Evolutionary conservation across 768 basidiomycete species (phyloP).

Genomic region (Tylopilus rubrobrunneus): DNA sequence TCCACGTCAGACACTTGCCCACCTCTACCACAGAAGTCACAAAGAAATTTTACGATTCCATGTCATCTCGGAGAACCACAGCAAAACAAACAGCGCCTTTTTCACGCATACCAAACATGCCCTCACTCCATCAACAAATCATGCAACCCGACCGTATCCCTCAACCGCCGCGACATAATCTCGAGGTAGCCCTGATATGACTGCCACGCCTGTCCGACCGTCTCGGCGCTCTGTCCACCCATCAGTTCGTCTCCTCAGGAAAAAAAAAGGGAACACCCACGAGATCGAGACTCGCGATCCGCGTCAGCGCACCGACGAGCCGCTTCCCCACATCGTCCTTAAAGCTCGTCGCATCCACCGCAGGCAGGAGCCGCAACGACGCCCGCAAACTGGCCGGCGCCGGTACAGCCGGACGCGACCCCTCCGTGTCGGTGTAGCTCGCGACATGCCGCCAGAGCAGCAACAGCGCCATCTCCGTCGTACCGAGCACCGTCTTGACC

Average conservation of each 20-base stretch:
- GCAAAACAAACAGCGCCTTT: no score
- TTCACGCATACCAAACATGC: not conserved
- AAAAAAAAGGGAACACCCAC: slow-evolving; percentile 29
- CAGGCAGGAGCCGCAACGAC: slow-evolving; percentile 53
- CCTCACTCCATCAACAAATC: slow-evolving; percentile 31
- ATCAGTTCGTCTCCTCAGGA: slow-evolving; percentile 5
- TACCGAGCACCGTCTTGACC: slow-evolving; percentile 56
- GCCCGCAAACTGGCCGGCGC: slow-evolving; percentile 36
- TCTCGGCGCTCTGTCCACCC: slow-evolving; percentile 36
- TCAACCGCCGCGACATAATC: slow-evolving; percentile 68
- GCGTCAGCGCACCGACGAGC: slow-evolving; percentile 52
- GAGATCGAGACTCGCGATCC: slow-evolving; percentile 50
- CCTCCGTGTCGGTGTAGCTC: slow-evolving; percentile 49
- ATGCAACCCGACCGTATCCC: slow-evolving; percentile 58
- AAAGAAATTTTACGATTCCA: no score
- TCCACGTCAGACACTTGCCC: no score
- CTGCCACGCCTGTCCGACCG: slow-evolving; percentile 51
- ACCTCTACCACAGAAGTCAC: no score
- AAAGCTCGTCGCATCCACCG: slow-evolving; percentile 57
- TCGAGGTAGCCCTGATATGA: slow-evolving; percentile 69
- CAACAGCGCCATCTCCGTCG: slow-evolving; percentile 71
- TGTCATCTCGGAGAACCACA: no score
- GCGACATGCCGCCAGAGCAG: slow-evolving; percentile 78
- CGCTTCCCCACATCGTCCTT: slow-evolving; percentile 51
- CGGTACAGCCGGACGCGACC: slow-evolving; percentile 1